Conservation (phyloP, 2,329 filamentous ascomycete species). For the Mycosphaerella arachidis region DNA sequence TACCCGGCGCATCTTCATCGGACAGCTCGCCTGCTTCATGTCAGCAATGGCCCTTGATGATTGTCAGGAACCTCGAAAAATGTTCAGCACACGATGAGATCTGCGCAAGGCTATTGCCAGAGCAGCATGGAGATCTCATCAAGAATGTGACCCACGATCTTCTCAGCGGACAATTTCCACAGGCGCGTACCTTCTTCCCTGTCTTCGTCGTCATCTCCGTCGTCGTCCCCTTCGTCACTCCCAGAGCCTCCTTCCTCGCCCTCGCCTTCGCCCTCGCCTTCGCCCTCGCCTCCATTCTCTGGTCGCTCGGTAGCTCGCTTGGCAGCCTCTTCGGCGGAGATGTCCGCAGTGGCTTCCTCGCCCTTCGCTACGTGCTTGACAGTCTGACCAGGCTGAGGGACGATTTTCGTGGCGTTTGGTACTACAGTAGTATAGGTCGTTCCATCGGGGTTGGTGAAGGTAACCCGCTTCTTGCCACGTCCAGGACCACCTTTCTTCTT, state of each 20-base stretch:
- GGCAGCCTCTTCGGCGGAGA: constrained; percentile 36
- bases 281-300: constrained; percentile 40
- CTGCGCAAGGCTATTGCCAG: not conserved
- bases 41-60: not conserved
- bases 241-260: constrained; percentile 45
- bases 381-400: constrained; percentile 30
- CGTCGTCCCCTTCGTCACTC: constrained; percentile 44
- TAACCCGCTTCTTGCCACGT: constrained; percentile 71
- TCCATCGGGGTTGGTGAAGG: constrained; percentile 48
- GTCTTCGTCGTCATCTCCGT: constrained; percentile 46
- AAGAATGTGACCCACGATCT: not conserved
- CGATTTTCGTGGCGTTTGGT: constrained; percentile 36
- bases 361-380: constrained; percentile 35
- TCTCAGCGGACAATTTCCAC: not conserved
- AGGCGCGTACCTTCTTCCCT: constrained; percentile 27
- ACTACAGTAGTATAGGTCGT: constrained; percentile 38
- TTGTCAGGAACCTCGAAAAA: not conserved
- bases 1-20: constrained; percentile 28
- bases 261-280: constrained; percentile 44
- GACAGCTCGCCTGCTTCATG: constrained; percentile 26
- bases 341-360: constrained; percentile 32
- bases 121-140: not conserved
- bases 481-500: constrained; percentile 73
- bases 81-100: not conserved
- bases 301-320: constrained; percentile 43